Evolutionary conservation across 2,329 filamentous ascomycete genomes (phyloP).

Genomic region (Macroventuria anomochaeta): DNA sequence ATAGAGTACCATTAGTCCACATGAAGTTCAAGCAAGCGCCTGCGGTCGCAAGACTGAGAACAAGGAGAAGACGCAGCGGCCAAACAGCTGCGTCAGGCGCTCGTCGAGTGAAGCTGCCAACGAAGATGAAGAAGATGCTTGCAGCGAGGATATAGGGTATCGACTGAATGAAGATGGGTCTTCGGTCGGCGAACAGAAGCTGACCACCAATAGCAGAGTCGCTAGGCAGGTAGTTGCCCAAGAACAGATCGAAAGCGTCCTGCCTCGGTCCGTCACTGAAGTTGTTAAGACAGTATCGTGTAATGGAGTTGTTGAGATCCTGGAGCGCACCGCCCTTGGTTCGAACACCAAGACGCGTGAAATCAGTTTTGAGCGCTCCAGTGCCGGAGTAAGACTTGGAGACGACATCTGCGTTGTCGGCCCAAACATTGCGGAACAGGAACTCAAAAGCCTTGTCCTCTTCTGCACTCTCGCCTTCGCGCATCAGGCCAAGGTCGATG

Average conservation of each 20-base stretch:
- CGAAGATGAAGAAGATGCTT: conserved; percentile 80
- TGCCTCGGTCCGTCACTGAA: conserved; percentile 92
- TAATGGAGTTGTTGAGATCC: conserved; percentile 86
- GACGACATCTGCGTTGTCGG: conserved; percentile 96
- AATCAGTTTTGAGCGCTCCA: conserved; percentile 96
- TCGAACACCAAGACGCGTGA: conserved; percentile 89
- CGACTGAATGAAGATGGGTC: conserved; percentile 88
- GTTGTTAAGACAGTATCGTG: conserved; percentile 91
- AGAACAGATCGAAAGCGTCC: conserved; percentile 93
- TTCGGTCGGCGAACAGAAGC: conserved; percentile 80
- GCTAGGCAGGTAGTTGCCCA: conserved; percentile 82
- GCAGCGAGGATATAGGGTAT: conserved; percentile 90
- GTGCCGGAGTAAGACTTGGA: conserved; percentile 93
- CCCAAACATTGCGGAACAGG: conserved; percentile 97
- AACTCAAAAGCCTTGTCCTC: conserved; percentile 84
- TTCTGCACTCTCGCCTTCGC: conserved; percentile 76
- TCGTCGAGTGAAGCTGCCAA: conserved; percentile 75
- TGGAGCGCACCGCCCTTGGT: conserved; percentile 85
- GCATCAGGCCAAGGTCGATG: conserved; percentile 79
- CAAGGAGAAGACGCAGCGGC: conserved; percentile 79
- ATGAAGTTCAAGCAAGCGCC: conserved; percentile 80
- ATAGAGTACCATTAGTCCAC: conserved; percentile 84
- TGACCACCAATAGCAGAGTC: conserved; percentile 72
- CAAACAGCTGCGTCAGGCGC: conserved; percentile 77
- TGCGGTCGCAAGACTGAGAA: conserved; percentile 76